Base-by-base conservation (phyloP, 2,329 filamentous ascomycete species). In the Fusarium tricinctum region DNA sequence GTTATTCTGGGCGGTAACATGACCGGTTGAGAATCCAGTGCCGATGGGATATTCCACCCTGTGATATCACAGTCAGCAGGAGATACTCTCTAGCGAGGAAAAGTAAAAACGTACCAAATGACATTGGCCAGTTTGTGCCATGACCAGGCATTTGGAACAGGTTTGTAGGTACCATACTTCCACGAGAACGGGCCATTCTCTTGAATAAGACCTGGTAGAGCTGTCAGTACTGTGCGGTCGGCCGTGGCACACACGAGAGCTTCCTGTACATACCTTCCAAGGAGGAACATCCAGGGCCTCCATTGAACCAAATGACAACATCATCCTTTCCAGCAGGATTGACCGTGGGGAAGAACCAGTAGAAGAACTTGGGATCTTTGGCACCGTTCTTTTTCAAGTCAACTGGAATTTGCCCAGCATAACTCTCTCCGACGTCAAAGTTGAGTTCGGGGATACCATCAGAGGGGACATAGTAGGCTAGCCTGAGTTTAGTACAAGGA, bases 291-390 rank as follows among this genome's bases (percentile, higher is more conserved):
- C 47, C 69, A 8, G 69, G 69, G 2, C 69, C 69, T 20, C 69
- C 69, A 2, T 72, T 72, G 6, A 72, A 55, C 69, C 69, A 72
- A 22, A 72, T 72, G 0, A 72, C 51, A 10, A 72, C 56, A 23
- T 72, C 69, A 6, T 72, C 69, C 9, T 72, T 72, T 6, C 69
- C 69, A 19, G 56, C 64, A 2, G 69, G 69, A 15, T 72, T 72
- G 4, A 66, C 67, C 2, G 69, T 72, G 0, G 69, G 69, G 10
- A 72, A 70, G 15, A 72, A 72, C 69, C 69, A 72, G 26, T 68
- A 72, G 7, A 66, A 70, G 47, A 72, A 70, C 12, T 70, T 72
- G 8, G 68, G 48, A 12, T 70, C 63, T 5, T 63, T 51, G 10
- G 48, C 43, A 1, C 59, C 53, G 2, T 47, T 49, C 10, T 70